Percentiles rank a stretch among this genome's conserved stretches.
These are phyloP conservation scores for Aureobasidium namibiae DNA, from an alignment of 2,329 filamentous ascomycete species.

Conservation along the genomic window DNA sequence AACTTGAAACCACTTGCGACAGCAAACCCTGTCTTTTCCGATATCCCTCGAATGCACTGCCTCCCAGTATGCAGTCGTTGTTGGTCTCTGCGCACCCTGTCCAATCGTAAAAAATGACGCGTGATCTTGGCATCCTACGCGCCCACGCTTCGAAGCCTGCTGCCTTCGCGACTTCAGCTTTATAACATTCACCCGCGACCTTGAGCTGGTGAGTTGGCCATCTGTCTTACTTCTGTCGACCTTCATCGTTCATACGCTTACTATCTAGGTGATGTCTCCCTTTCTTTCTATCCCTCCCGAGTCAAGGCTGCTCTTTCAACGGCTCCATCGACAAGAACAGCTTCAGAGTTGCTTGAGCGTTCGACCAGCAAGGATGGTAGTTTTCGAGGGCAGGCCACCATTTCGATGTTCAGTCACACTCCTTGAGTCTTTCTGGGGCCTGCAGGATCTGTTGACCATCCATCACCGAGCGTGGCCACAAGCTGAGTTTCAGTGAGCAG, in stretches of 20 bases:
- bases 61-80: neutral
- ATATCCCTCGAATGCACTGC: neutral
- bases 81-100: neutral
- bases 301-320: slow-evolving; percentile 2
- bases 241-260: neutral
- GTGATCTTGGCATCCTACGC: neutral
- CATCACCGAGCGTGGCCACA: neutral
- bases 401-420: neutral
- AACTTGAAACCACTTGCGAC: neutral
- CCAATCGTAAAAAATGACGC: neutral
- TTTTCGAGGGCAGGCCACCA: slow-evolving; percentile 4
- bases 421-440: neutral
- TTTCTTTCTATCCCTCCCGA: neutral
- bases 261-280: neutral
- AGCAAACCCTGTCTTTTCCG: too few species aligned
- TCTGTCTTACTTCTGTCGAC: neutral
- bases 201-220: neutral
- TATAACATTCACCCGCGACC: neutral
- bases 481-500: neutral
- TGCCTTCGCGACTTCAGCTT: neutral
- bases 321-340: too few species aligned
- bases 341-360: neutral
- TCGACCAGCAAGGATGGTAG: neutral
- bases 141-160: neutral
- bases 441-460: neutral